phyloP scores from a whole-genome alignment of 768 basidiomycete genomes.

The Phlebiopsis gigantea region DNA sequence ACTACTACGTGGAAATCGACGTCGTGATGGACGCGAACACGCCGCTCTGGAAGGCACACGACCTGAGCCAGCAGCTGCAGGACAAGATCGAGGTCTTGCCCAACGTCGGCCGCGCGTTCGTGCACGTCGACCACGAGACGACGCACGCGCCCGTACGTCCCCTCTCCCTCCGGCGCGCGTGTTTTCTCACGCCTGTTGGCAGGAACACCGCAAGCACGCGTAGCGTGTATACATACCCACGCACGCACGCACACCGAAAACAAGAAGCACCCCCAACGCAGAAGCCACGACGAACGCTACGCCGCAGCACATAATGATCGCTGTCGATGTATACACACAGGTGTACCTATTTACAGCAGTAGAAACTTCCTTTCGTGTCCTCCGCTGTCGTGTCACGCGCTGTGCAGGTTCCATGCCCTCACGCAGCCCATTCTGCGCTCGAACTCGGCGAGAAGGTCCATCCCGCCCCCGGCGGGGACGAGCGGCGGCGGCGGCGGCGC shows the following conservation, averaged over 20 bases:
- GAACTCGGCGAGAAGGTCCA: constrained; percentile 30
- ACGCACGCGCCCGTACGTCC: constrained; percentile 61
- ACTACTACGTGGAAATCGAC: constrained; percentile 94
- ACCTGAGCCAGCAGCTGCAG: constrained; percentile 77
- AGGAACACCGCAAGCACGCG: constrained; percentile 42
- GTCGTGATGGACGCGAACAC: constrained; percentile 89
- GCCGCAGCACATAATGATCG: too few relatives aligned
- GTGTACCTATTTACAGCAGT: too few relatives aligned
- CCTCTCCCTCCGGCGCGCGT: background rate
- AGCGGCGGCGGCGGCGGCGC: background rate
- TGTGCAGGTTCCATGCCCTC: background rate
- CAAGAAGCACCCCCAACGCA: too few relatives aligned
- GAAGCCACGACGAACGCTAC: too few relatives aligned
- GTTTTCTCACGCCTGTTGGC: constrained; percentile 1
- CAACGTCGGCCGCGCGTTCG: constrained; percentile 89
- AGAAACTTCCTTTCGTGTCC: background rate
- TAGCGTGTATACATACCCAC: constrained; percentile 3
- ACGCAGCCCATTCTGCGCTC: constrained; percentile 33
- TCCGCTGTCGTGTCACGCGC: background rate
- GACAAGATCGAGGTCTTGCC: constrained; percentile 87
- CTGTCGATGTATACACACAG: too few relatives aligned
- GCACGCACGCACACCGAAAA: background rate
- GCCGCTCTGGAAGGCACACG: constrained; percentile 85
- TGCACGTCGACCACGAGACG: constrained; percentile 92
- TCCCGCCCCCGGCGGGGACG: background rate